Evolutionary conservation across 805 yeast species (phyloP).

Genomic region (Pichia scutulata): DNA sequence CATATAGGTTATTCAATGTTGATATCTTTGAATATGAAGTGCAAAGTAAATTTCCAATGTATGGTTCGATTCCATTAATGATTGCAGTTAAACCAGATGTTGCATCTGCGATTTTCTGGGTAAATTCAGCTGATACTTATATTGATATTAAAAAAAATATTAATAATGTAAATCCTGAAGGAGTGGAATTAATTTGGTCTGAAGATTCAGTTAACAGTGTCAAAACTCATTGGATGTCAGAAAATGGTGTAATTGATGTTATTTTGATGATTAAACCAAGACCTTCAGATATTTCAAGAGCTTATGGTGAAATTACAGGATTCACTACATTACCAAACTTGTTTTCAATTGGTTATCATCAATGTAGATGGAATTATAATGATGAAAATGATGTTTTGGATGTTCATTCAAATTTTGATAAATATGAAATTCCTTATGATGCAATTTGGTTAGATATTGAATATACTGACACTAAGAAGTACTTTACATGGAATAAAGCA

Average conservation of each 20-base stretch:
- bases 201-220: constrained; percentile 11
- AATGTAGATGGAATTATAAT: constrained; percentile 96
- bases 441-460: constrained; percentile 93
- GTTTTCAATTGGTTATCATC: constrained; percentile 86
- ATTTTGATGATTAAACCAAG: constrained; percentile 53
- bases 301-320: constrained; percentile 71
- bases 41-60: constrained; percentile 81
- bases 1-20: constrained; percentile 85
- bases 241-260: constrained; percentile 76
- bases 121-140: constrained; percentile 88
- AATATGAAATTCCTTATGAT: constrained; percentile 73
- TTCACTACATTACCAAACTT: constrained; percentile 62
- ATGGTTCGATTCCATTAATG: constrained; percentile 89
- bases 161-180: constrained; percentile 4
- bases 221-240: constrained; percentile 87
- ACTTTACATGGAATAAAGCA: constrained; percentile 82
- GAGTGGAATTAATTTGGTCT: constrained; percentile 5
- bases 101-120: constrained; percentile 81
- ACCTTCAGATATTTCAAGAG: constrained; percentile 46
- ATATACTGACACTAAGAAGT: constrained; percentile 78
- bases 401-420: constrained; percentile 64
- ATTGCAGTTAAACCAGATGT: constrained; percentile 52
- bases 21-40: constrained; percentile 92
- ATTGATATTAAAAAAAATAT: constrained; percentile 52
- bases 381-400: constrained; percentile 79